Percentiles rank a stretch among this genome's conserved stretches.
Conservation (phyloP, 208 protist genomes). For the Trypanosoma vivax region DNA sequence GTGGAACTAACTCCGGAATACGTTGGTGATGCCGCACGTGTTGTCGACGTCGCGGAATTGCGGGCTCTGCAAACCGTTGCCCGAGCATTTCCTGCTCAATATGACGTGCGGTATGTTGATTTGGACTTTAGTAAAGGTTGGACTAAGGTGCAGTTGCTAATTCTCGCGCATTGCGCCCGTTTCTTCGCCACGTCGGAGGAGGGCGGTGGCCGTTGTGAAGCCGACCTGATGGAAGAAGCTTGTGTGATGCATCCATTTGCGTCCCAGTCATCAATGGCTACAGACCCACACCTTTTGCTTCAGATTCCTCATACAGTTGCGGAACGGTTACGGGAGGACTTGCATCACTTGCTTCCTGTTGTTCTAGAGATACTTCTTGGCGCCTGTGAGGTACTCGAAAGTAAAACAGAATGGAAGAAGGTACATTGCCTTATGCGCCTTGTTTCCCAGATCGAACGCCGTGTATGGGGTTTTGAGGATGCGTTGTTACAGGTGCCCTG, state of each 20-base stretch:
- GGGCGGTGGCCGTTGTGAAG: neutral
- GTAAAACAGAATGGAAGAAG: constrained; percentile 16
- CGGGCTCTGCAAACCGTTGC: constrained; percentile 61
- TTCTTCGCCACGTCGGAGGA: constrained; percentile 27
- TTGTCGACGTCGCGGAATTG: constrained; percentile 46
- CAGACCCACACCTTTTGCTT: constrained; percentile 30
- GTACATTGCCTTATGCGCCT: constrained; percentile 55
- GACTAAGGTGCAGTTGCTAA: constrained; percentile 67
- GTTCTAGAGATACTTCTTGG: constrained; percentile 42
- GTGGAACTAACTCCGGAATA: constrained; percentile 45
- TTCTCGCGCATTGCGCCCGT: constrained; percentile 66
- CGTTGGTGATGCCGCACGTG: constrained; percentile 57
- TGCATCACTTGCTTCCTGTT: constrained; percentile 34
- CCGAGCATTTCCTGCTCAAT: constrained; percentile 41
- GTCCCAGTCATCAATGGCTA: constrained; percentile 13
- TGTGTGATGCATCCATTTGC: constrained; percentile 8
- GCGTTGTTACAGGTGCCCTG: constrained; percentile 42
- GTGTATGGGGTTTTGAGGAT: constrained; percentile 48
- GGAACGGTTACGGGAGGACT: constrained; percentile 36
- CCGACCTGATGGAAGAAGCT: neutral
- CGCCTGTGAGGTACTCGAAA: constrained; percentile 57
- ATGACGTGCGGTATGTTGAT: constrained; percentile 54
- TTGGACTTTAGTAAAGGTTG: constrained; percentile 45
- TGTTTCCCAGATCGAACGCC: constrained; percentile 42
- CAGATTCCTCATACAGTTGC: constrained; percentile 36